These are phyloP conservation scores for Cyclaneusma minus DNA, from an alignment of 2,329 filamentous ascomycete species.

Conservation along the genomic window DNA sequence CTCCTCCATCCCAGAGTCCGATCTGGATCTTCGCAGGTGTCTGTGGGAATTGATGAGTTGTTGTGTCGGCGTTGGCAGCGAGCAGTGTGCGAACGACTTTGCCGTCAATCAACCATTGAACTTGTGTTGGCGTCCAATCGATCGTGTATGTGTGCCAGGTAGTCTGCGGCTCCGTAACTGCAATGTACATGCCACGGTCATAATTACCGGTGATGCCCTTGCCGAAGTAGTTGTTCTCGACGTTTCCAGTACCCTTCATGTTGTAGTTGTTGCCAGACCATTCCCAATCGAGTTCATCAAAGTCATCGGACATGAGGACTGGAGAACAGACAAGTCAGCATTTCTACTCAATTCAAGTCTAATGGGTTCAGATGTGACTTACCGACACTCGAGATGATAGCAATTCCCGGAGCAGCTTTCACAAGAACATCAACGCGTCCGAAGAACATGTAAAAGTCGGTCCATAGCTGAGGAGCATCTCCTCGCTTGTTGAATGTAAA, in stretches of 20 bases:
- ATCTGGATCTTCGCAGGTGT: slow-evolving; percentile 59
- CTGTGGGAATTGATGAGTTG: slow-evolving; percentile 59
- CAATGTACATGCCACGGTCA: slow-evolving; percentile 50
- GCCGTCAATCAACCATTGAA: slow-evolving; percentile 59
- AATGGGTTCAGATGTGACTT: no score
- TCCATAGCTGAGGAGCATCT: slow-evolving; percentile 65
- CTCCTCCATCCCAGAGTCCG: slow-evolving; percentile 50
- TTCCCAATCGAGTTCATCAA: slow-evolving; percentile 84
- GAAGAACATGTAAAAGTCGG: slow-evolving; percentile 76
- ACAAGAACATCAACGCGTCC: slow-evolving; percentile 65
- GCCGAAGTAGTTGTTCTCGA: slow-evolving; percentile 63
- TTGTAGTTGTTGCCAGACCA: slow-evolving; percentile 54
- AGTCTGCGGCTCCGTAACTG: slow-evolving; percentile 38
- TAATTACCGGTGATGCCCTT: slow-evolving; percentile 59
- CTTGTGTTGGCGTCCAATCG: slow-evolving; percentile 50
- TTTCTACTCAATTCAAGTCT: no score
- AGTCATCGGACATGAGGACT: slow-evolving; percentile 68
- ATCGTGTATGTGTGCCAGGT: slow-evolving; percentile 57
- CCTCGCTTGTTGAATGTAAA: slow-evolving; percentile 58
- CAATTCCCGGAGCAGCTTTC: slow-evolving; percentile 58
- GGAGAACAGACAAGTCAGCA: no score
- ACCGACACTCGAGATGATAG: slow-evolving; percentile 70
- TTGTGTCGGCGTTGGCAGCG: slow-evolving; percentile 41
- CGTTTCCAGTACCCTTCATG: no score
- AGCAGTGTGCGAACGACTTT: slow-evolving; percentile 46